These are phyloP conservation scores for Cudoniella acicularis DNA, from an alignment of 495 filamentous ascomycete species.

Conservation along the genomic window DNA sequence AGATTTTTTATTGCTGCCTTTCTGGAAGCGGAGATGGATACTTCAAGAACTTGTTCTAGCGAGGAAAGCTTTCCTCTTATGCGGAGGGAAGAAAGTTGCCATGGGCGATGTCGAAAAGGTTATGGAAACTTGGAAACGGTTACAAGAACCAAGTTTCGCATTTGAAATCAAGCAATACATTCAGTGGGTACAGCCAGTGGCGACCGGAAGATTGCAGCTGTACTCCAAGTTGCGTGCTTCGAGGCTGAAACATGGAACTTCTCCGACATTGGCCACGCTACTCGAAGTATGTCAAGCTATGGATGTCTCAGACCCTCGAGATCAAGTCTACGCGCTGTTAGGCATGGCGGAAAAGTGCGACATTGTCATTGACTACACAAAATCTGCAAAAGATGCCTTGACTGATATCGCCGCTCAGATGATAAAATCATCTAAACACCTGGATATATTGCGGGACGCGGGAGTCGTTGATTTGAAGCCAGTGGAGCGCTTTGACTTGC, in stretches of 20 bases:
- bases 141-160: not conserved
- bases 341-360: constrained; percentile 5
- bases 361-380: constrained; percentile 7
- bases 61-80: constrained; percentile 7
- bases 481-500: not conserved
- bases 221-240: constrained; percentile 1
- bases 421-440: not conserved
- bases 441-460: not conserved
- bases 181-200: not conserved
- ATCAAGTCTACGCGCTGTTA: constrained; percentile 17
- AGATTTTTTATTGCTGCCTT: not conserved
- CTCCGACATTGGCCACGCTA: constrained; percentile 5
- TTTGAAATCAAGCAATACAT: not conserved
- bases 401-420: not conserved
- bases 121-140: not conserved
- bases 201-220: not conserved
- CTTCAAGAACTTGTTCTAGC: constrained; percentile 18
- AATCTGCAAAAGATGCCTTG: not conserved
- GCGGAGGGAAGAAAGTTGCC: constrained; percentile 8
- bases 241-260: constrained; percentile 2
- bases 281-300: constrained; percentile 2
- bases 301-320: constrained; percentile 15
- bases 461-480: not conserved
- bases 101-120: constrained; percentile 7
- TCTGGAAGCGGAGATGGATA: constrained; percentile 18